A percentile compares a stretch with the other conserved stretches of the same genome.
Evolutionary conservation across 495 filamentous ascomycete species (phyloP).

Genomic region (Hamigera avellanea): DNA sequence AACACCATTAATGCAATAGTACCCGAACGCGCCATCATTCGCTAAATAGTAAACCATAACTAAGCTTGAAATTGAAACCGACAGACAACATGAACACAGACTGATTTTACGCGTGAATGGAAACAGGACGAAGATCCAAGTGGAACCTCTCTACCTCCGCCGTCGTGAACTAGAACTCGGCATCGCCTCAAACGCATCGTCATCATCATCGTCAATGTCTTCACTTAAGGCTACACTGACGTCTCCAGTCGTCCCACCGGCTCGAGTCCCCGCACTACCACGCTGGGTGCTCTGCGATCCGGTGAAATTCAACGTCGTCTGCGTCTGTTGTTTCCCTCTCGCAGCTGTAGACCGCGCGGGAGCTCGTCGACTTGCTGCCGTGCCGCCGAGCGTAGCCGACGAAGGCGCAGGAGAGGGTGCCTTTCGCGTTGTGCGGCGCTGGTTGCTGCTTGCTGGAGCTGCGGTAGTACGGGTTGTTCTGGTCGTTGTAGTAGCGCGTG

Average conservation of each 20-base stretch:
- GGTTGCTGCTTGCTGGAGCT: constrained; percentile 15
- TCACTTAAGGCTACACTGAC: constrained; percentile 28
- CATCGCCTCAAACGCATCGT: constrained; percentile 70
- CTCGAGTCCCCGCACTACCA: constrained; percentile 23
- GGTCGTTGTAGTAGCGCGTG: constrained; percentile 26
- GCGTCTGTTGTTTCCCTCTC: constrained; percentile 29
- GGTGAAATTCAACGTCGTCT: constrained; percentile 67
- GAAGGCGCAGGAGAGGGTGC: constrained; percentile 35
- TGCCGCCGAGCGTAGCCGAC: constrained; percentile 19
- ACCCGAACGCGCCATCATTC: no score
- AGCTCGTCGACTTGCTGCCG: constrained; percentile 24
- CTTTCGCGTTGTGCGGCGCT: constrained; percentile 16
- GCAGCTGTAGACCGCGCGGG: constrained; percentile 7
- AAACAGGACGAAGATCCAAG: no score
- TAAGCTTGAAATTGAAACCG: no score
- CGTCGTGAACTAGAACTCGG: constrained; percentile 11
- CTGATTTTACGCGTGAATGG: no score
- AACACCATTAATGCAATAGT: no score
- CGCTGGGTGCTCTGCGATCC: constrained; percentile 35
- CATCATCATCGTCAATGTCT: constrained; percentile 62
- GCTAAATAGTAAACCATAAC: no score
- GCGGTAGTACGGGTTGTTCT: constrained; percentile 11
- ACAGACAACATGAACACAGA: no score
- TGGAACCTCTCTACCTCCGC: constrained; percentile 3
- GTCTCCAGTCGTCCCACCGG: constrained; percentile 28